Evolutionary conservation across 2,329 filamentous ascomycete genomes (phyloP).

Genomic region (Curvularia verruculosa): DNA sequence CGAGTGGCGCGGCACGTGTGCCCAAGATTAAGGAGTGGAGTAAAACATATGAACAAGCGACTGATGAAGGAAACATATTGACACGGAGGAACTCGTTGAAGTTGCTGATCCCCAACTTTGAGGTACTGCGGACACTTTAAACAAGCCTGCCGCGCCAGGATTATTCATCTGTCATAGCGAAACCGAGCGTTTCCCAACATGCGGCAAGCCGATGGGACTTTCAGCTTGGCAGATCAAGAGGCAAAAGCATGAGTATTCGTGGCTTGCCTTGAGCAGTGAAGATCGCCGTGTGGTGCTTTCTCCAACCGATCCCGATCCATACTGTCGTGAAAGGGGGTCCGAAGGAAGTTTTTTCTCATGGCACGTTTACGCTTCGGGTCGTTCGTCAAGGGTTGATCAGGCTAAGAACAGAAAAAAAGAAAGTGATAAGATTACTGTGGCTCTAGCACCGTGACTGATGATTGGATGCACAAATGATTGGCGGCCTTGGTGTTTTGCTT

Average conservation of each 20-base stretch:
- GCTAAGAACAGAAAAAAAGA: slow-evolving; percentile 10
- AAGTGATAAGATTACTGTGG: slow-evolving; percentile 6
- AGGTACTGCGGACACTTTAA: slow-evolving; percentile 8
- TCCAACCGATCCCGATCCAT: slow-evolving; percentile 3
- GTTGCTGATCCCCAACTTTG: background rate
- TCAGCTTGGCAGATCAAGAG: slow-evolving; percentile 7
- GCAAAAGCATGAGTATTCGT: slow-evolving; percentile 9
- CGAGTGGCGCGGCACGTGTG: slow-evolving; percentile 10
- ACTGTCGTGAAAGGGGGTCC: slow-evolving; percentile 5
- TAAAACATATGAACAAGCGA: slow-evolving; percentile 11
- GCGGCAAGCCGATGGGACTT: slow-evolving; percentile 9
- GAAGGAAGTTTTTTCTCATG: slow-evolving; percentile 5
- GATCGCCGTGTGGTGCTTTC: slow-evolving; percentile 12
- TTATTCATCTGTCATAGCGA: slow-evolving; percentile 4
- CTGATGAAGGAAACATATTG: slow-evolving; percentile 14
- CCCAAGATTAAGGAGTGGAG: slow-evolving; percentile 4
- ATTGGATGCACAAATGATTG: background rate
- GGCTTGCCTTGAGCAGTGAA: slow-evolving; percentile 2
- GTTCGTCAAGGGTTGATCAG: slow-evolving; percentile 2
- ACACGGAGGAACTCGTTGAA: slow-evolving; percentile 1
- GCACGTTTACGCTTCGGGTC: slow-evolving; percentile 2
- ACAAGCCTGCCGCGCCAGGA: slow-evolving; percentile 1
- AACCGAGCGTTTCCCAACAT: slow-evolving; percentile 8
- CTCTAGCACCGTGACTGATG: background rate
- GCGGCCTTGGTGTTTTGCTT: background rate